phyloP scores from a whole-genome alignment of 2,329 filamentous ascomycete species.

The Fusarium subglutinans region DNA sequence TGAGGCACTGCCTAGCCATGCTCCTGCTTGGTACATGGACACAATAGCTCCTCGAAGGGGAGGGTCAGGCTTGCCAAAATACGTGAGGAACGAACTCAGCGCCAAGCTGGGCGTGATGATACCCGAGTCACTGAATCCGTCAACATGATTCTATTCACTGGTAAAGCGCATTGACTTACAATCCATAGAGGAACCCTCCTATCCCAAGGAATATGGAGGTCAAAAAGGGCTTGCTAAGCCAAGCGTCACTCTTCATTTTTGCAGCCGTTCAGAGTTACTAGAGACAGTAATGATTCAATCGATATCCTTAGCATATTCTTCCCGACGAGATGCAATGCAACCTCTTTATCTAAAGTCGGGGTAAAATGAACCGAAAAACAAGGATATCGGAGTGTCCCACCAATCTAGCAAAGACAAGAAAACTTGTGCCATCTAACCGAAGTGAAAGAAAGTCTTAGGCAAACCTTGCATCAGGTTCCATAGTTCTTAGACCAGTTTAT shows the following conservation, averaged over 20 bases:
- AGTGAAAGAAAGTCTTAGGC: background rate
- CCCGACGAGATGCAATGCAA: background rate
- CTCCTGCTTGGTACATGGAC: constrained; percentile 53
- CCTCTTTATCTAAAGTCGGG: constrained; percentile 19
- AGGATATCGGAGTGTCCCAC: background rate
- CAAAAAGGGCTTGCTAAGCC: constrained; percentile 51
- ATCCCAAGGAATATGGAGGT: constrained; percentile 52
- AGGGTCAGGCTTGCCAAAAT: constrained; percentile 49
- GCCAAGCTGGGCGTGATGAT: constrained; percentile 54
- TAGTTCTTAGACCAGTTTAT: fast-evolving
- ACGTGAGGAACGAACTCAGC: constrained; percentile 46
- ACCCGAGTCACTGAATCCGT: constrained; percentile 48
- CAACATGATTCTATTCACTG: background rate
- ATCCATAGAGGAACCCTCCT: constrained; percentile 54
- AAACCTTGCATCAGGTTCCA: fast-evolving
- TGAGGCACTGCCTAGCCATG: constrained; percentile 53
- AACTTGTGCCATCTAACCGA: background rate
- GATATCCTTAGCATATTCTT: background rate
- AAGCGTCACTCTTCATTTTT: constrained; percentile 42
- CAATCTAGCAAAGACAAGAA: background rate
- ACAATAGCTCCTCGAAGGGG: constrained; percentile 52
- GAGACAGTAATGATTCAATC: background rate
- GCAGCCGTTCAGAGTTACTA: fast-evolving
- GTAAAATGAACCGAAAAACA: constrained; percentile 28
- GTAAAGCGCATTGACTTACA: constrained; percentile 32